These are phyloP conservation scores for Coemansia sp. DNA, from an alignment of 192 early-diverging fungal genomes.

Conservation along the genomic window DNA sequence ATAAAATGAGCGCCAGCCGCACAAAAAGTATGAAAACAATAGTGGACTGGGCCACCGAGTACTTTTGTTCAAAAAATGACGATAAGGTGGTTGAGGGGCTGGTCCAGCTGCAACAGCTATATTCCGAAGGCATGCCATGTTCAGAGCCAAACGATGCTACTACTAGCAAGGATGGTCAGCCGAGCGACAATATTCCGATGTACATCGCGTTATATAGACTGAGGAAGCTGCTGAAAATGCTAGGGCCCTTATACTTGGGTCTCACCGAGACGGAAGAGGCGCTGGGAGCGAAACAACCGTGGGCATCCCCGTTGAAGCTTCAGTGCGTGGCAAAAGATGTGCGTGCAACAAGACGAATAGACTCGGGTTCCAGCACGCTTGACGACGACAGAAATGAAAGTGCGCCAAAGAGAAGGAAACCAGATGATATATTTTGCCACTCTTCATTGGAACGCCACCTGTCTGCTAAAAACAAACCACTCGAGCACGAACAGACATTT, in stretches of 20 bases:
- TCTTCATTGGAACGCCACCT: neutral
- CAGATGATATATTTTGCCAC: neutral
- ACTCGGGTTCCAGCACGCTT: neutral
- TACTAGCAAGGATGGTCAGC: neutral
- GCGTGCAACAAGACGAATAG: neutral
- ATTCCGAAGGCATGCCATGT: neutral
- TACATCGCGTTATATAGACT: constrained; percentile 26
- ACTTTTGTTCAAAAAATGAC: constrained; percentile 35
- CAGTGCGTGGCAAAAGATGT: constrained; percentile 12
- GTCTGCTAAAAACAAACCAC: neutral
- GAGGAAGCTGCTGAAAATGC: constrained; percentile 1
- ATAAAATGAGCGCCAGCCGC: neutral
- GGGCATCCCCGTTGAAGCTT: constrained; percentile 37
- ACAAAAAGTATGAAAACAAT: constrained; percentile 7
- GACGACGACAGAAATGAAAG: neutral
- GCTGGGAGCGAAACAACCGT: constrained; percentile 21
- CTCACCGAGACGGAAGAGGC: constrained; percentile 20
- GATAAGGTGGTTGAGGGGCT: constrained; percentile 26
- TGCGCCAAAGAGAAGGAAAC: neutral
- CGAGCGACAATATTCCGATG: constrained; percentile 14
- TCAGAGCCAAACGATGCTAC: neutral
- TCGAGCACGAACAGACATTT: neutral
- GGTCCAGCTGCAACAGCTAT: constrained; percentile 15
- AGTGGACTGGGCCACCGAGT: constrained; percentile 45
- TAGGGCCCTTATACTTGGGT: constrained; percentile 33